Conservation (phyloP, 2,329 filamentous ascomycete genomes). For the Periconia digitata region DNA sequence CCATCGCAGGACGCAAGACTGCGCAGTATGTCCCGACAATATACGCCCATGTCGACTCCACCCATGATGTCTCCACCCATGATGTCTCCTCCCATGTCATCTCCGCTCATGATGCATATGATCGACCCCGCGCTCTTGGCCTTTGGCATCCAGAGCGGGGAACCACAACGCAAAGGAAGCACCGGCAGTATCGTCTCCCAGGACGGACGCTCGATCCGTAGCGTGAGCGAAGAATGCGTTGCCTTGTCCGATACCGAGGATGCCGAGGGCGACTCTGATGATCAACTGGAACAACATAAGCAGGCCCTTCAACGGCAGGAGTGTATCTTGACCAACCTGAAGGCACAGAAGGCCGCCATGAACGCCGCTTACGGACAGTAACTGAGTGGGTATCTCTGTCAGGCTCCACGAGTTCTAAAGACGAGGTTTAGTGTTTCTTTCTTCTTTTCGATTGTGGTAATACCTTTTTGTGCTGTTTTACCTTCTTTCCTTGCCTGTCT, state of each 20-base stretch:
- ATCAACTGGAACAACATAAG: not conserved
- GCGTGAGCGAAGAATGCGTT: slow-evolving; percentile 1
- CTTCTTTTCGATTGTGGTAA: not conserved
- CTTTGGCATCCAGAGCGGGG: not conserved
- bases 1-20: slow-evolving; percentile 8
- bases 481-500: not conserved
- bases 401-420: not conserved
- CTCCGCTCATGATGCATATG: not conserved
- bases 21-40: not conserved
- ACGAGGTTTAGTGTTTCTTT: not conserved
- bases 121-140: not conserved
- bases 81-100: not conserved
- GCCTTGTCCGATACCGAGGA: slow-evolving; percentile 1
- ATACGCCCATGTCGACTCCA: not conserved
- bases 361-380: not conserved
- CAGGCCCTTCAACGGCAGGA: not conserved
- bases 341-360: not conserved
- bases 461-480: not conserved
- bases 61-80: not conserved
- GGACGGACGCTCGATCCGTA: not conserved
- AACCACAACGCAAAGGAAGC: not conserved
- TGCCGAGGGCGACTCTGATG: not conserved
- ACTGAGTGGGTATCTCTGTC: not conserved
- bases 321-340: not conserved
- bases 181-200: not conserved